Conservation (phyloP, 352 stramenopile genomes). For the Pythium myriotylum region DNA sequence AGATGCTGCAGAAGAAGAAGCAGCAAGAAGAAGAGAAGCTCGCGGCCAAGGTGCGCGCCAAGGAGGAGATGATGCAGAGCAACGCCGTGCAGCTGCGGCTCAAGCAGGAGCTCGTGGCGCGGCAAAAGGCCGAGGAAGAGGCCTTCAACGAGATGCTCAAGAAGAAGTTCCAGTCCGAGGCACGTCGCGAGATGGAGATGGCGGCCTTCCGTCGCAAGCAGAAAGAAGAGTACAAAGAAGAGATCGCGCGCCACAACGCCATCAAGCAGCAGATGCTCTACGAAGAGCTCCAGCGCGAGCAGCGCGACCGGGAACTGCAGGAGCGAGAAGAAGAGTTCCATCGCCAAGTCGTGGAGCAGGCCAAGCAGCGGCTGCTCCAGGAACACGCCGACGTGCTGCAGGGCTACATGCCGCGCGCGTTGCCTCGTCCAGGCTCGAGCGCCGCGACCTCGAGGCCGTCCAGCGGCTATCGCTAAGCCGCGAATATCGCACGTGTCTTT, state of each 20-base stretch:
- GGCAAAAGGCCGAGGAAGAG: conserved; percentile 64
- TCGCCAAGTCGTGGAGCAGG: conserved; percentile 83
- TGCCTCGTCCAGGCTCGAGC: not conserved
- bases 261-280: conserved; percentile 80
- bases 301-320: conserved; percentile 61
- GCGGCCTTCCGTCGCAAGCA: conserved; percentile 59
- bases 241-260: conserved; percentile 53
- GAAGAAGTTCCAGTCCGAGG: conserved; percentile 64
- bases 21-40: conserved; percentile 77
- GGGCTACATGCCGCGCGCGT: conserved; percentile 64
- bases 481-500: conserved; percentile 25
- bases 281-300: conserved; percentile 75
- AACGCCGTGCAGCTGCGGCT: conserved; percentile 74
- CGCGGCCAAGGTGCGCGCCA: conserved; percentile 60
- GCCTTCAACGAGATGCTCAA: conserved; percentile 73
- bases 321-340: conserved; percentile 82
- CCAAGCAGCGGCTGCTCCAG: conserved; percentile 79
- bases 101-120: conserved; percentile 56
- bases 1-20: conserved; percentile 76
- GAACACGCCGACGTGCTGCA: conserved; percentile 85
- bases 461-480: conserved; percentile 17
- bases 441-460: conserved; percentile 26
- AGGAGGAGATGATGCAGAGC: conserved; percentile 87
- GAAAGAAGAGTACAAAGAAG: conserved; percentile 66
- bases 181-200: conserved; percentile 65